Evolutionary conservation across 352 stramenopile species (phyloP).

Genomic region (Phytophthora chlamydospora): DNA sequence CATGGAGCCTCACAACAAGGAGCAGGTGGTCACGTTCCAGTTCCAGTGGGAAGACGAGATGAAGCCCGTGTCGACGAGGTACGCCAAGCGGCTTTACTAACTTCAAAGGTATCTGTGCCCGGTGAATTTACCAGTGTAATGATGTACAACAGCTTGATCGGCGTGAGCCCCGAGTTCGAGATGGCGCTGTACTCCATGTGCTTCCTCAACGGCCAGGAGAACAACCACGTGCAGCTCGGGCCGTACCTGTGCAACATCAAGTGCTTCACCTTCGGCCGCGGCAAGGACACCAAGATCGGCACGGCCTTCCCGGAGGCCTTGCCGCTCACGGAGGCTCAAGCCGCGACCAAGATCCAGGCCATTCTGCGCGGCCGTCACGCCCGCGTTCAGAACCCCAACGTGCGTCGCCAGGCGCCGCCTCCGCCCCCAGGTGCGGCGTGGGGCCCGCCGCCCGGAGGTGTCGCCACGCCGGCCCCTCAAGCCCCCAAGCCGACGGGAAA

Average conservation of each 20-base stretch:
- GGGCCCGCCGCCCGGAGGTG: conserved; percentile 45
- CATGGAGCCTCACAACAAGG: conserved; percentile 81
- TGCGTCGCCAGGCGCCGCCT: conserved; percentile 37
- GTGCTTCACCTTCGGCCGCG: conserved; percentile 85
- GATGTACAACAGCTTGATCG: conserved; percentile 80
- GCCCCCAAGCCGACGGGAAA: conserved; percentile 26
- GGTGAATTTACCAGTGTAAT: conserved; percentile 1
- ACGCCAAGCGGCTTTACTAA: background rate
- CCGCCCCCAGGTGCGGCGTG: conserved; percentile 42
- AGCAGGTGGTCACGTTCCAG: conserved; percentile 95
- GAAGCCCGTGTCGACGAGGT: conserved; percentile 93
- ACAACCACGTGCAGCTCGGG: conserved; percentile 87
- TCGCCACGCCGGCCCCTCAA: conserved; percentile 23
- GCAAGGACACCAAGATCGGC: conserved; percentile 79
- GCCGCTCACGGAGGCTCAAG: conserved; percentile 73
- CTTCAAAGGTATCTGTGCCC: background rate
- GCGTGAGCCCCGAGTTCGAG: conserved; percentile 96
- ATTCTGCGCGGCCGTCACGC: conserved; percentile 55
- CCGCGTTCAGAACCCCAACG: conserved; percentile 38
- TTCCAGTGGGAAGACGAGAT: conserved; percentile 91
- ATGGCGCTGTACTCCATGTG: conserved; percentile 97
- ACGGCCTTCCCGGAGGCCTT: conserved; percentile 81
- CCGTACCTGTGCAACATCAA: conserved; percentile 91
- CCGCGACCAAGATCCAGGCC: conserved; percentile 79
- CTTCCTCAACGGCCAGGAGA: conserved; percentile 91